These are phyloP conservation scores for Suillus subaureus DNA, from an alignment of 768 basidiomycete genomes.

Conservation along the genomic window DNA sequence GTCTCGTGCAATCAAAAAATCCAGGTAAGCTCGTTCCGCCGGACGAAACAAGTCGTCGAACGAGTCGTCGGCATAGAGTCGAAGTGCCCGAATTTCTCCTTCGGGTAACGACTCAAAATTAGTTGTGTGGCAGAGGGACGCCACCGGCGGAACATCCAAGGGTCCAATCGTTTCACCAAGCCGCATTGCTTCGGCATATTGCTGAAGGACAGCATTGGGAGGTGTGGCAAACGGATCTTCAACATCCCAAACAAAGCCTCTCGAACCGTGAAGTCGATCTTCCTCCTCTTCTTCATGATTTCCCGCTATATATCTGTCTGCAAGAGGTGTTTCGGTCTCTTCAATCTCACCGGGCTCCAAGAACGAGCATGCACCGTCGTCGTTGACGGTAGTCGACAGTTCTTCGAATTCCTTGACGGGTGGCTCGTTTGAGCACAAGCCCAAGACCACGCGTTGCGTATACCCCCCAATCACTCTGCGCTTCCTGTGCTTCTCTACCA, in stretches of 20 bases:
- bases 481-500: conserved; percentile 8
- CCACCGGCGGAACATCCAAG: conserved; percentile 1
- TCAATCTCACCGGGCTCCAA: conserved; percentile 5
- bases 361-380: conserved; percentile 8
- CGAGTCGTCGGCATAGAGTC: background rate
- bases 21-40: conserved; percentile 6
- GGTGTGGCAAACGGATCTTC: conserved; percentile 17
- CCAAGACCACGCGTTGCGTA: conserved; percentile 8
- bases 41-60: background rate
- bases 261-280: background rate
- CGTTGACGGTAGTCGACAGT: conserved; percentile 2
- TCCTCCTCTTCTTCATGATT: background rate
- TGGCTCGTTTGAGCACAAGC: background rate
- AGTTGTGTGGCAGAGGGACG: background rate
- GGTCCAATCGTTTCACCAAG: conserved; percentile 6
- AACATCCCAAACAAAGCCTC: conserved; percentile 20
- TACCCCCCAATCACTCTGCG: background rate
- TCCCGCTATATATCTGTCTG: background rate
- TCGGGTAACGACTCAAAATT: background rate
- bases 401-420: background rate
- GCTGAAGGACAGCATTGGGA: background rate
- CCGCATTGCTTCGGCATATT: conserved; percentile 2
- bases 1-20: conserved; percentile 4
- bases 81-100: background rate
- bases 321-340: conserved; percentile 6